Percentiles rank a stretch among this genome's conserved stretches.
Evolutionary conservation across 2,329 filamentous ascomycete genomes (phyloP).

Genomic region (Apiospora aurea): DNA sequence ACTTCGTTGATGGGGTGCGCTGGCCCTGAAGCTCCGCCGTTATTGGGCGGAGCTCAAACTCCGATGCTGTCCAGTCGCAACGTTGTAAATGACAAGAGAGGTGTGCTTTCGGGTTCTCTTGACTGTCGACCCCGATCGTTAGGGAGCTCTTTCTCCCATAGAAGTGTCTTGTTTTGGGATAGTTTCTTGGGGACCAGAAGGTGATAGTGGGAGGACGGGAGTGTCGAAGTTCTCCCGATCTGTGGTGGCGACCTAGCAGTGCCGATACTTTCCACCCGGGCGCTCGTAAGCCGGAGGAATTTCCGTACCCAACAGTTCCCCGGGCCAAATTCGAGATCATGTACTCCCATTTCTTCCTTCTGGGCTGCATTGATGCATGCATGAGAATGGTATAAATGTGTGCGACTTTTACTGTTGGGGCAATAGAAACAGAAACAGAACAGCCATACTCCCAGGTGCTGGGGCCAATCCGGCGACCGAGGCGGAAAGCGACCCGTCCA

Average conservation of each 20-base stretch:
- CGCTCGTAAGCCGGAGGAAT: not conserved
- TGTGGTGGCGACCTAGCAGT: not conserved
- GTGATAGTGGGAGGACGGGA: not conserved
- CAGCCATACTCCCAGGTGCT: not conserved
- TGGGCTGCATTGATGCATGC: not conserved
- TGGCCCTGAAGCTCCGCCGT: not conserved
- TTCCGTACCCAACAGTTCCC: not conserved
- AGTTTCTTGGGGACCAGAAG: not conserved
- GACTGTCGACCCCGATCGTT: not conserved
- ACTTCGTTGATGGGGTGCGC: not conserved
- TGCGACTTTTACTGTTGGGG: not conserved
- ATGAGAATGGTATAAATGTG: not conserved
- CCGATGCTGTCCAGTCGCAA: not conserved
- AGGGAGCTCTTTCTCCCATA: not conserved
- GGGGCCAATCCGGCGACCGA: constrained; percentile 12
- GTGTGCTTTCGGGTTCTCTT: not conserved
- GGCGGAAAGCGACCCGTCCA: not conserved
- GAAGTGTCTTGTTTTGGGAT: not conserved
- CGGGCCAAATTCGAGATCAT: not conserved
- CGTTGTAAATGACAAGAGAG: not conserved
- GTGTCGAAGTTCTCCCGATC: not conserved
- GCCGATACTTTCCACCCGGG: not conserved
- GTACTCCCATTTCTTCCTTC: not conserved
- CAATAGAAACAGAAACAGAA: not conserved
- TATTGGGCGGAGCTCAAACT: constrained; percentile 9